A percentile compares a stretch with the other conserved stretches of the same genome.
These are phyloP conservation scores for Kingdonia uniflora DNA, from an alignment of 164 flowering plant genomes.

Conservation along the genomic window DNA sequence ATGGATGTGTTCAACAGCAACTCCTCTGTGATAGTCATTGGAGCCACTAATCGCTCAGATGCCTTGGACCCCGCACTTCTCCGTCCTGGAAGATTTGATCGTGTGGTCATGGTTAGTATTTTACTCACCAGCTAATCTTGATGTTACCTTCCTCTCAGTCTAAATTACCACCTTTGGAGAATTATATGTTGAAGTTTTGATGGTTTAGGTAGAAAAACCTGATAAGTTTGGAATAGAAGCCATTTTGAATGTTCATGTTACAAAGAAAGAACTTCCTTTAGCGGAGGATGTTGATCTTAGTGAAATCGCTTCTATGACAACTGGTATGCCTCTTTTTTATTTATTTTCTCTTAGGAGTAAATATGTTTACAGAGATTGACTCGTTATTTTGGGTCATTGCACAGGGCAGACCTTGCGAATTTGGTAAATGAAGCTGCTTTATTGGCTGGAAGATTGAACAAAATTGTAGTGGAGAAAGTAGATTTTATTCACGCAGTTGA, in stretches of 20 bases:
- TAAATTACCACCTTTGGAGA: no score
- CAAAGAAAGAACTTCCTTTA: slow-evolving; percentile 90
- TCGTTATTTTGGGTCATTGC: slow-evolving; percentile 15
- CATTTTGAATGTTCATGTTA: slow-evolving; percentile 78
- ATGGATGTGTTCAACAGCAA: slow-evolving; percentile 99
- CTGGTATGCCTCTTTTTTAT: slow-evolving; percentile 40
- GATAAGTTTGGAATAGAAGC: slow-evolving; percentile 91
- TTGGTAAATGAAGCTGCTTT: slow-evolving; percentile 98
- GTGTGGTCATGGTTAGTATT: slow-evolving; percentile 74
- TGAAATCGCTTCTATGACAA: slow-evolving; percentile 88
- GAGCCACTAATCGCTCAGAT: slow-evolving; percentile 94
- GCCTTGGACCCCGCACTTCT: slow-evolving; percentile 96
- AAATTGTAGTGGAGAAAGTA: slow-evolving; percentile 66
- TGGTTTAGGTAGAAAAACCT: slow-evolving; percentile 82
- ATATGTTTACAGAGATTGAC: slow-evolving; percentile 8
- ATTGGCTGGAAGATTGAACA: slow-evolving; percentile 84
- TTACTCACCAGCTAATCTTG: no score
- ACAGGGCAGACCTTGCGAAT: slow-evolving; percentile 99
- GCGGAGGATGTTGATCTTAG: slow-evolving; percentile 61
- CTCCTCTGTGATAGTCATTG: slow-evolving; percentile 94
- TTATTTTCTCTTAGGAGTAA: background rate
- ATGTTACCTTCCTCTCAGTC: no score
- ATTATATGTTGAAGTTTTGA: background rate
- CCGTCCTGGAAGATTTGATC: slow-evolving; percentile 99
- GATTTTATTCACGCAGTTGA: slow-evolving; percentile 97